Percentiles rank a stretch among this genome's conserved stretches.
Evolutionary conservation across 2,329 filamentous ascomycete species (phyloP).

Genomic region (Mariannaea sp.): DNA sequence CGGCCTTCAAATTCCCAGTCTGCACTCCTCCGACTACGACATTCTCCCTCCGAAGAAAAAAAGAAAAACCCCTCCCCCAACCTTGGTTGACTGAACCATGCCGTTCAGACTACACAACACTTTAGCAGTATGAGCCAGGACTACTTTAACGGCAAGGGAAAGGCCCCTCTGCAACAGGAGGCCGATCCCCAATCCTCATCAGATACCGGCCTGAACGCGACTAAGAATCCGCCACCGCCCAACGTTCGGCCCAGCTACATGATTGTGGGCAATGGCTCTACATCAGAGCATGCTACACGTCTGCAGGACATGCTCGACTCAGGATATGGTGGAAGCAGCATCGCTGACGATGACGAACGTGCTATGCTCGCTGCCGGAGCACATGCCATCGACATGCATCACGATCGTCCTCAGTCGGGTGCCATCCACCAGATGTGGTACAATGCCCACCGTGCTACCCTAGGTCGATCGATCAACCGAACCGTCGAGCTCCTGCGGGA

Average conservation of each 20-base stretch:
- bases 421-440: slow-evolving; percentile 94
- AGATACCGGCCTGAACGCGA: slow-evolving; percentile 24
- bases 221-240: slow-evolving; percentile 39
- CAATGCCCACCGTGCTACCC: slow-evolving; percentile 85
- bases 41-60: slow-evolving; percentile 31
- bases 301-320: slow-evolving; percentile 87
- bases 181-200: slow-evolving; percentile 33
- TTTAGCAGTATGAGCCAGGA: slow-evolving; percentile 63
- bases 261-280: slow-evolving; percentile 83
- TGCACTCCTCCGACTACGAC: slow-evolving; percentile 25
- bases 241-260: slow-evolving; percentile 69
- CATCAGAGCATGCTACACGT: slow-evolving; percentile 79
- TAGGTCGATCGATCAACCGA: slow-evolving; percentile 85
- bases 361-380: slow-evolving; percentile 52
- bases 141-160: slow-evolving; percentile 60
- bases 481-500: slow-evolving; percentile 83
- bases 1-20: slow-evolving; percentile 26
- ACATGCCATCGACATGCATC: slow-evolving; percentile 52
- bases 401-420: slow-evolving; percentile 64
- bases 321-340: slow-evolving; percentile 88
- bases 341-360: slow-evolving; percentile 64
- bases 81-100: slow-evolving; percentile 42
- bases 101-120: slow-evolving; percentile 36
- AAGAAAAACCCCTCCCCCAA: no score
- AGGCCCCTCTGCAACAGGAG: slow-evolving; percentile 46